These are phyloP conservation scores for Yarrowia divulgata DNA, from an alignment of 805 yeast species.

Conservation along the genomic window DNA sequence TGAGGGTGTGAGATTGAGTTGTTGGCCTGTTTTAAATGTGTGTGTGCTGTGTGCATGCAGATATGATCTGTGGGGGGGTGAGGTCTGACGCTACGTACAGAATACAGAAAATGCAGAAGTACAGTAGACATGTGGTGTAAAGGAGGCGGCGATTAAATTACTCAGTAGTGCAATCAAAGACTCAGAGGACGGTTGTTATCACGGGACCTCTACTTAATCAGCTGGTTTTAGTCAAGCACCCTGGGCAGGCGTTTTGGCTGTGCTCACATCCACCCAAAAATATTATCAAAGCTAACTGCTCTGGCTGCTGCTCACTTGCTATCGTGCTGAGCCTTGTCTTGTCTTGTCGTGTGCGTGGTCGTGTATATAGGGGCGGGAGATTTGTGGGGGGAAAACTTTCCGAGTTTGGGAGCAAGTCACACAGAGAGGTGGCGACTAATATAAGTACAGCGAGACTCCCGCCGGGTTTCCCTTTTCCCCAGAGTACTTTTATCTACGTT, in stretches of 20 bases:
- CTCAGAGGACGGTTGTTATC: background rate
- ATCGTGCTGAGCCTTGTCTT: background rate
- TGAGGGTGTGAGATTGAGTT: constrained; percentile 4
- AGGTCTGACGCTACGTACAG: background rate
- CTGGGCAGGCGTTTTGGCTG: no score
- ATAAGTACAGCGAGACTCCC: background rate
- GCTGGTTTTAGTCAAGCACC: background rate
- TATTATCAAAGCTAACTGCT: background rate
- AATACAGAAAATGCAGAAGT: background rate
- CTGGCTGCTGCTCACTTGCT: background rate
- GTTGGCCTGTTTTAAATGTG: background rate
- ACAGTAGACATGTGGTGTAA: background rate
- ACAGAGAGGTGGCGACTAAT: background rate
- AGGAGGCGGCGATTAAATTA: background rate
- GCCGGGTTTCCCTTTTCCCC: background rate
- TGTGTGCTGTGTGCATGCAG: background rate
- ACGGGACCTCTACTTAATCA: background rate
- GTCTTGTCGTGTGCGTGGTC: constrained; percentile 1
- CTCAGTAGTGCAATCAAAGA: background rate
- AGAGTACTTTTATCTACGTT: background rate
- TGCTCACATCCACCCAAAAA: no score
- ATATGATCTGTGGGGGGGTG: constrained; percentile 25
- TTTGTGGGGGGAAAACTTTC: background rate
- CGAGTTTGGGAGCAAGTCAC: constrained; percentile 2
- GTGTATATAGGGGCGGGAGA: background rate